Conservation (phyloP, 305 asterid genomes). For the Solanum aculeatissimum region DNA sequence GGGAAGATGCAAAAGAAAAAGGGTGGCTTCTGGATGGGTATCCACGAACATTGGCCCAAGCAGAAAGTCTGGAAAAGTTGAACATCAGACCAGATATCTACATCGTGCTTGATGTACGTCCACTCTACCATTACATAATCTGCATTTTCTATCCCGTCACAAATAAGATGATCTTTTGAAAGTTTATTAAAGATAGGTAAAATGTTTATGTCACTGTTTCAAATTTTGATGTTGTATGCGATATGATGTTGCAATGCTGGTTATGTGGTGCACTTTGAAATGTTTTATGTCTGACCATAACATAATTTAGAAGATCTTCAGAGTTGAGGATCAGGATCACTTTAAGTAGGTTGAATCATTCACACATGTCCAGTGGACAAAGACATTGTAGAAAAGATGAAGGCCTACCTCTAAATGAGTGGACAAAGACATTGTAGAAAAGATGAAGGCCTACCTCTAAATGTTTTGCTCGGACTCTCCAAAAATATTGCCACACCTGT, state of each 20-base stretch:
- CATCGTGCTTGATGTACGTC: slow-evolving; percentile 68
- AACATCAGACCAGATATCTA: slow-evolving; percentile 67
- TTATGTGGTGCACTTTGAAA: neutral
- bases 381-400: neutral
- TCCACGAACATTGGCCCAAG: slow-evolving; percentile 79
- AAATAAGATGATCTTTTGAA: neutral
- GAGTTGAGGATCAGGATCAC: neutral
- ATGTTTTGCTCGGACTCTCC: neutral
- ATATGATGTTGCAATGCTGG: neutral
- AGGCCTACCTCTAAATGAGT: neutral
- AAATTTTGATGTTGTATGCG: neutral
- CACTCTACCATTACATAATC: neutral
- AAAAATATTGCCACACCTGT: neutral
- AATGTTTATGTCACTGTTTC: neutral
- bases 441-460: neutral
- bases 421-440: neutral
- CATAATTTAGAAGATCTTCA: neutral
- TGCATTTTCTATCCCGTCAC: neutral
- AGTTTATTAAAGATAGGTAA: neutral
- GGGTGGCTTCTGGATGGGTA: slow-evolving; percentile 98
- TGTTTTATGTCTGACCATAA: neutral
- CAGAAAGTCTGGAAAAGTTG: slow-evolving; percentile 74
- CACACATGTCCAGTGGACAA: neutral
- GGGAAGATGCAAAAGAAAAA: slow-evolving; percentile 73
- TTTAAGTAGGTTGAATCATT: neutral